Conservation (phyloP, 441 rosid species). For the Melianthus villosus region DNA sequence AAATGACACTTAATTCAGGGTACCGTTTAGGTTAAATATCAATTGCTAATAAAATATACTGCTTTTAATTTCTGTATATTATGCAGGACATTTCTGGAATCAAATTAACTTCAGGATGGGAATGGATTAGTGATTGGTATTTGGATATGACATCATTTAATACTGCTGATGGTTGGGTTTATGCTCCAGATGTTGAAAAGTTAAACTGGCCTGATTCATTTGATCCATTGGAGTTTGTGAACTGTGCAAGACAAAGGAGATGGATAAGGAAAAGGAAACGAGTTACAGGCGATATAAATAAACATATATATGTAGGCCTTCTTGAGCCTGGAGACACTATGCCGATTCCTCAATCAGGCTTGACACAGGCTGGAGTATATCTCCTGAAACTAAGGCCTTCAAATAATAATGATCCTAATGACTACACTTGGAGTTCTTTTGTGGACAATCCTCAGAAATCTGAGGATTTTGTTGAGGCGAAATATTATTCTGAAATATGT, state of each 20-base stretch:
- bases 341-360: constrained; percentile 62
- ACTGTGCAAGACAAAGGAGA: constrained; percentile 53
- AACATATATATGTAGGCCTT: constrained; percentile 43
- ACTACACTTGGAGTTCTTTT: constrained; percentile 80
- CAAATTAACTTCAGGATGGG: constrained; percentile 36
- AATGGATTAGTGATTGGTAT: constrained; percentile 49
- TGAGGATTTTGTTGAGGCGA: constrained; percentile 18
- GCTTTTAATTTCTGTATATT: constrained; percentile 2
- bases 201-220: constrained; percentile 46
- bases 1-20: too few relatives aligned
- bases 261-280: constrained; percentile 47
- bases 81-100: constrained; percentile 25
- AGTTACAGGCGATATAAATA: constrained; percentile 16
- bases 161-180: constrained; percentile 53
- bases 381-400: constrained; percentile 56
- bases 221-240: constrained; percentile 26
- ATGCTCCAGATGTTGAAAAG: constrained; percentile 43
- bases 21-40: too few relatives aligned
- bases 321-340: constrained; percentile 58
- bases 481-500: constrained; percentile 39
- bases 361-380: constrained; percentile 44
- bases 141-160: constrained; percentile 31
- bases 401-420: constrained; percentile 23
- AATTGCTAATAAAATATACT: too few relatives aligned
- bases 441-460: constrained; percentile 27